Evolutionary conservation across 148 eudicot genomes (phyloP).

Genomic region (Rhododendron williamsianum): DNA sequence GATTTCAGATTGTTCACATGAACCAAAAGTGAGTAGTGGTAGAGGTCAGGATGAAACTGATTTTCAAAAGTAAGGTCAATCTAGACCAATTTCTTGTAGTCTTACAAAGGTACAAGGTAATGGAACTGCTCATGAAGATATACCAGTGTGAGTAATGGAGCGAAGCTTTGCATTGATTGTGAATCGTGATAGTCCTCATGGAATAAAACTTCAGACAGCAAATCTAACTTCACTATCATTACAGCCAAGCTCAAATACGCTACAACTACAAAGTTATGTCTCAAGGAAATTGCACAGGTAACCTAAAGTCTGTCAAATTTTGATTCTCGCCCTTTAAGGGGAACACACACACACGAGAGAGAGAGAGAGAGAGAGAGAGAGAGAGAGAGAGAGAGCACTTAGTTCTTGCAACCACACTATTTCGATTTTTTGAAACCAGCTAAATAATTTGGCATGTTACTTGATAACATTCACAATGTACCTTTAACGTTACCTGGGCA

Average conservation of each 20-base stretch:
- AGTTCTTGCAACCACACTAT: neutral
- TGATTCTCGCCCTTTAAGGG: neutral
- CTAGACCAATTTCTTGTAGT: neutral
- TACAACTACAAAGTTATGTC: neutral
- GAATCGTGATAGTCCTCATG: neutral
- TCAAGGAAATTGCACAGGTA: neutral
- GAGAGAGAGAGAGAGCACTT: neutral
- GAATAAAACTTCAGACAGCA: neutral
- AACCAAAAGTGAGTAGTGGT: neutral
- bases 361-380: no score
- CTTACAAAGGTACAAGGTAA: neutral
- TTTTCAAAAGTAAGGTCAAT: neutral
- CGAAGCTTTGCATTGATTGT: neutral
- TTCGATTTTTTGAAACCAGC: neutral
- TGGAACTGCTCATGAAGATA: neutral
- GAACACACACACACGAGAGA: neutral
- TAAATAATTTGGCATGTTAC: no score
- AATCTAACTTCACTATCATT: neutral
- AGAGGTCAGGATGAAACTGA: neutral
- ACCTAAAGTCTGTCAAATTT: neutral
- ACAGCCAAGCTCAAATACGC: neutral
- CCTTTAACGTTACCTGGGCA: neutral
- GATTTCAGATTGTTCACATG: neutral
- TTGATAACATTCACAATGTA: neutral
- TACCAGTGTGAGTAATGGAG: neutral